phyloP scores from a whole-genome alignment of 768 basidiomycete species.

The Suillus brevipes region DNA sequence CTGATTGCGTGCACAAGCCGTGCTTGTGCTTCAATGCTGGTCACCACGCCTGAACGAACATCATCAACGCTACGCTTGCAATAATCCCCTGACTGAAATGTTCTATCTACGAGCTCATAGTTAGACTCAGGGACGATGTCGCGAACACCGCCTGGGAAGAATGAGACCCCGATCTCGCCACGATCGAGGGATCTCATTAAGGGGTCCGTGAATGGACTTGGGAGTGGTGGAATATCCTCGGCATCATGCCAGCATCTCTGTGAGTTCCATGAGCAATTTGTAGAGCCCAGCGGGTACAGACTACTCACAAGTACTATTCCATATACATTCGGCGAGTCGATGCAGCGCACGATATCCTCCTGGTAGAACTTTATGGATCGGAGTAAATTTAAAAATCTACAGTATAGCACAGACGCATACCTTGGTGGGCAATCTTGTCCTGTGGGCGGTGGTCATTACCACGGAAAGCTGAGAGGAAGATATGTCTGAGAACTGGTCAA shows the following conservation, averaged over 20 bases:
- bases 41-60: conserved; percentile 73
- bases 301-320: conserved; percentile 68
- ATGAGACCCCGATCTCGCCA: conserved; percentile 84
- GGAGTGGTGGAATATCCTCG: conserved; percentile 59
- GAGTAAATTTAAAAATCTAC: not conserved
- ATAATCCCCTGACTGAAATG: conserved; percentile 75
- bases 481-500: conserved; percentile 1
- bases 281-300: conserved; percentile 8
- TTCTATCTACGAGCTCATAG: conserved; percentile 72
- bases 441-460: conserved; percentile 29
- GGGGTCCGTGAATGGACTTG: conserved; percentile 54
- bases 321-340: conserved; percentile 40
- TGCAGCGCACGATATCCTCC: conserved; percentile 62
- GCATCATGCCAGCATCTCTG: conserved; percentile 91
- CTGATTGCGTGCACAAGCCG: conserved; percentile 76
- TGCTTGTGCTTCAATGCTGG: conserved; percentile 60
- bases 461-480: not conserved
- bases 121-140: conserved; percentile 73
- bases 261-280: conserved; percentile 10
- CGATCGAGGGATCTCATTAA: conserved; percentile 71
- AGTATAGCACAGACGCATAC: conserved; percentile 15
- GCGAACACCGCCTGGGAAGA: conserved; percentile 52
- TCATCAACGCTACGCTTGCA: conserved; percentile 80
- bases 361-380: conserved; percentile 53
- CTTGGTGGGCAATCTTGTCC: conserved; percentile 33